Evolutionary conservation across 768 basidiomycete genomes (phyloP).

Genomic region (Artomyces pyxidatus): DNA sequence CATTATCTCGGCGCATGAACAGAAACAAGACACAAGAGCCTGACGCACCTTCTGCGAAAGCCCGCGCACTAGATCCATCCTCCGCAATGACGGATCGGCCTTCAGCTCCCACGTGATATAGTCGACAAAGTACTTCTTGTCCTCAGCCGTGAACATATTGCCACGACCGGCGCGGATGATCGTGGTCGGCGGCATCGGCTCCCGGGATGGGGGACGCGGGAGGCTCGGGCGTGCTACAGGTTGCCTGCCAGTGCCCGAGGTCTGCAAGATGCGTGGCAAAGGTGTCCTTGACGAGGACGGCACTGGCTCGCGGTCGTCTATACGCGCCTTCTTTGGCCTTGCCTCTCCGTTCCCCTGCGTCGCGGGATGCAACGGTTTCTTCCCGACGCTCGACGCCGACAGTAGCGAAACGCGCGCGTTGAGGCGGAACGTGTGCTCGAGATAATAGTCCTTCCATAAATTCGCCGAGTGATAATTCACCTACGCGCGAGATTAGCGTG

Average conservation of each 20-base stretch:
- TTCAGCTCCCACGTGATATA: conserved; percentile 58
- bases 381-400: conserved; percentile 24
- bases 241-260: not conserved
- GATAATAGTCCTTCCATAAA: conserved; percentile 76
- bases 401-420: conserved; percentile 29
- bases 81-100: conserved; percentile 42
- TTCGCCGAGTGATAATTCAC: conserved; percentile 42
- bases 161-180: conserved; percentile 37
- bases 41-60: conserved; percentile 49
- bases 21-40: not conserved
- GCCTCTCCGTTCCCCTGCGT: not conserved
- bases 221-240: not conserved
- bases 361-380: conserved; percentile 27
- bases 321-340: not conserved
- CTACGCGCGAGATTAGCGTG: conserved; percentile 17
- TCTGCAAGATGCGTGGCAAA: too few relatives aligned
- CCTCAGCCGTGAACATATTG: conserved; percentile 58
- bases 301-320: not conserved
- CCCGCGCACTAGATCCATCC: conserved; percentile 44
- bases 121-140: conserved; percentile 57
- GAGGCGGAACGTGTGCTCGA: conserved; percentile 58
- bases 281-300: not conserved
- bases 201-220: conserved; percentile 57
- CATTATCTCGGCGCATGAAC: not conserved
- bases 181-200: conserved; percentile 57